Evolutionary conservation across 148 eudicot species (phyloP).

Genomic region (Diospyros lotus): DNA sequence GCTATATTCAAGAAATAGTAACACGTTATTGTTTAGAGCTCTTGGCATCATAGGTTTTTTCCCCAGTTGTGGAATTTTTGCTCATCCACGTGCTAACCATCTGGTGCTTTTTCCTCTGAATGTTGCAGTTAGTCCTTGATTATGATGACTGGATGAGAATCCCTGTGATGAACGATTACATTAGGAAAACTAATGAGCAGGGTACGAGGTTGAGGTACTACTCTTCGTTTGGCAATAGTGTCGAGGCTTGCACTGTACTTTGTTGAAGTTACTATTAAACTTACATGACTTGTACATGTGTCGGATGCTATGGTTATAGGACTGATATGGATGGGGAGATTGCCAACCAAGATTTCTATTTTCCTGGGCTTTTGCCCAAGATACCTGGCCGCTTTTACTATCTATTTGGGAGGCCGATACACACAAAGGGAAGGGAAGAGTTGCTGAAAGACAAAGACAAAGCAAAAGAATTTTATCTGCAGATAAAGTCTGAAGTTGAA

Average conservation of each 20-base stretch:
- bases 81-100: too few species aligned
- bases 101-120: constrained; percentile 13
- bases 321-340: constrained; percentile 56
- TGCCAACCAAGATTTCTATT: constrained; percentile 49
- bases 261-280: too few species aligned
- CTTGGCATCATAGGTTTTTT: too few species aligned
- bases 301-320: constrained; percentile 29
- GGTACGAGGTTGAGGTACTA: constrained; percentile 46
- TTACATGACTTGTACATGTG: too few species aligned
- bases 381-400: constrained; percentile 79
- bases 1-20: background rate
- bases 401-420: constrained; percentile 70
- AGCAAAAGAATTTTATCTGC: constrained; percentile 52
- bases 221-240: background rate
- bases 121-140: constrained; percentile 70
- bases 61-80: too few species aligned
- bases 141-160: constrained; percentile 69
- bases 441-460: constrained; percentile 46
- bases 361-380: constrained; percentile 74
- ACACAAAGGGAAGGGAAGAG: constrained; percentile 53
- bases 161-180: constrained; percentile 43
- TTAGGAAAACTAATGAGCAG: constrained; percentile 30
- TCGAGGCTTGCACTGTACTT: background rate
- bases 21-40: too few species aligned
- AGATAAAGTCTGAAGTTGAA: constrained; percentile 58